A percentile compares a stretch with the other conserved stretches of the same genome.
Evolutionary conservation across 1,139 yeast species (phyloP).

Genomic region (Magnusiomyces suaveolens): DNA sequence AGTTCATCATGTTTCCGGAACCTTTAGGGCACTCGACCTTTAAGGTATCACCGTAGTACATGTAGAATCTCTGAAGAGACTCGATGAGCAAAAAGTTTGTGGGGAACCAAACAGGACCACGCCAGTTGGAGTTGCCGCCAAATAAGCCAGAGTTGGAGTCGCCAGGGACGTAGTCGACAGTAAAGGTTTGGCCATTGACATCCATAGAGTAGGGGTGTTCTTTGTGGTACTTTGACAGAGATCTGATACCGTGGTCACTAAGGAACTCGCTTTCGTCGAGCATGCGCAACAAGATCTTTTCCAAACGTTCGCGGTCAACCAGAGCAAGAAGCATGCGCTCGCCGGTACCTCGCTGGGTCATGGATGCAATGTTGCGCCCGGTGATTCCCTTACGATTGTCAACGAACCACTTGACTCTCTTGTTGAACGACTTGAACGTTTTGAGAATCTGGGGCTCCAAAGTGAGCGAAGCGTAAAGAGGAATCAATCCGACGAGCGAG

Average conservation of each 20-base stretch:
- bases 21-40: constrained; percentile 89
- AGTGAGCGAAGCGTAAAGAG: constrained; percentile 83
- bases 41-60: constrained; percentile 80
- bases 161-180: constrained; percentile 78
- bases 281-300: constrained; percentile 70
- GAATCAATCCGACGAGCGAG: constrained; percentile 87
- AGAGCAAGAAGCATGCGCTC: constrained; percentile 74
- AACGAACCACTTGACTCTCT: constrained; percentile 79
- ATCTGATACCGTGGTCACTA: constrained; percentile 80
- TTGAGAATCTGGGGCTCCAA: constrained; percentile 77
- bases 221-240: constrained; percentile 80
- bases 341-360: constrained; percentile 77
- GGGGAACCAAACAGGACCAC: constrained; percentile 99
- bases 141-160: constrained; percentile 92
- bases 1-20: constrained; percentile 67
- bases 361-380: constrained; percentile 82
- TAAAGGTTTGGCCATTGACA: constrained; percentile 67
- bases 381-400: constrained; percentile 64
- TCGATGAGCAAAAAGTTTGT: constrained; percentile 82
- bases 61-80: constrained; percentile 77
- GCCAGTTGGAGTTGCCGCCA: constrained; percentile 97
- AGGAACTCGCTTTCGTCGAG: constrained; percentile 83
- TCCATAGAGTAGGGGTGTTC: constrained; percentile 80
- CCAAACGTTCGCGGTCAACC: constrained; percentile 72
- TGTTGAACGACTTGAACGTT: constrained; percentile 74